Evolutionary conservation across 139 green algal species (phyloP), one percentile per base, ranked within the genome.

Genomic region (Auxenochlorella protothecoides): DNA sequence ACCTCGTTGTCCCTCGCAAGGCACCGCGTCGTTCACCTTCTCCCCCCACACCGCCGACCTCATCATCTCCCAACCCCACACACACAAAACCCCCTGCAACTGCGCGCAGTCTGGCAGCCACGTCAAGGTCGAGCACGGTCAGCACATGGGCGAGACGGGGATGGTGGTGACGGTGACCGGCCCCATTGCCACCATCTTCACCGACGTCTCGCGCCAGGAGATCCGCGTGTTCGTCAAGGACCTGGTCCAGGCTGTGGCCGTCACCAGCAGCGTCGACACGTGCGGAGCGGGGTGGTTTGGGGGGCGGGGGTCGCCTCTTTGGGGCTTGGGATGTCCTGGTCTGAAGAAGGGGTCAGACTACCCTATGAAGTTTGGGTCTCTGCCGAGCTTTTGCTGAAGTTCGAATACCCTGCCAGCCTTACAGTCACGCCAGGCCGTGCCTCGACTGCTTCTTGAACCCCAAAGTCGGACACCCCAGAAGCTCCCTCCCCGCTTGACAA

Each of bases 151-250:
- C 12, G 82, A 92, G 70, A 87, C 86, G 4, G 93, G 94, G 64
- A 89, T 98, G 79, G 85, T 98, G 54, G 85, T 94, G 14, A 79
- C 79, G 4, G 77, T 94, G 65, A 81, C 90, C 13, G 81, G 78
- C 6, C 66, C 74, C 55, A 73, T 90, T 16, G 89, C 84, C 73
- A 71, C 82, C 51, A 15, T 98, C 59, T 81, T 97, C 63, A 81
- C 81, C 10, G 92, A 97, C 81, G 81, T 73, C 51, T 88, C 76
- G 0, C 77, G 84, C 63, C 76, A 91, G 76, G 85, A 98, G 78
- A 80, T 97, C 63, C 81, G 79, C 56, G 89, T 96, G 7, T 96
- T 97, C 72, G 70, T 82, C 3, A 79, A 85, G 3, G 92, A 98
- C 80, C 81, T 98, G 8, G 86, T 87, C 2, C 83, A 91, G 61